phyloP scores from a whole-genome alignment of 306 rosid genomes.

The Fragaria ananassa region DNA sequence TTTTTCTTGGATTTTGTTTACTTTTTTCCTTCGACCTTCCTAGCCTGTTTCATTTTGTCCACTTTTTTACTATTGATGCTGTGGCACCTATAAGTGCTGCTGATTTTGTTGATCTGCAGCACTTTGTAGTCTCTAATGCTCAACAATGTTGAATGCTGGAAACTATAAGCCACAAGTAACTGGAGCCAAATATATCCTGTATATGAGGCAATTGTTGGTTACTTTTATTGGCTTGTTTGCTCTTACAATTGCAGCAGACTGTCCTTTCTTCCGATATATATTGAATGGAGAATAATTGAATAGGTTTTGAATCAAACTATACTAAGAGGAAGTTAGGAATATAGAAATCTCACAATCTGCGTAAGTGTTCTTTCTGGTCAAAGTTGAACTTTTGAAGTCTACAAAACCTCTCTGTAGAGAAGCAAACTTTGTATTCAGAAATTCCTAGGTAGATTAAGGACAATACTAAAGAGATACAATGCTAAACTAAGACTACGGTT shows the following conservation, averaged over 20 bases:
- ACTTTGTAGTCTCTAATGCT: background rate
- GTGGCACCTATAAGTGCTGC: background rate
- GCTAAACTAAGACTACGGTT: background rate
- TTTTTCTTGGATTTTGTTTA: background rate
- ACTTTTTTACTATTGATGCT: background rate
- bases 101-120: background rate
- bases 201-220: background rate
- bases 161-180: background rate
- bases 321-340: background rate
- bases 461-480: background rate
- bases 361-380: background rate
- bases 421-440: background rate
- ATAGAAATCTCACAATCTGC: background rate
- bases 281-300: background rate
- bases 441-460: background rate
- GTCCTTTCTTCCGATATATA: background rate
- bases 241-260: background rate
- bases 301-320: background rate
- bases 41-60: background rate
- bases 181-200: background rate
- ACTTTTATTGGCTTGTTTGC: background rate
- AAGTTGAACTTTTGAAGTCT: background rate
- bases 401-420: background rate
- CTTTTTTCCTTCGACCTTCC: background rate
- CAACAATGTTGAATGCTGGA: background rate